These are phyloP conservation scores for Aspergillus udagawae DNA, from an alignment of 2,329 filamentous ascomycete species.

Conservation along the genomic window DNA sequence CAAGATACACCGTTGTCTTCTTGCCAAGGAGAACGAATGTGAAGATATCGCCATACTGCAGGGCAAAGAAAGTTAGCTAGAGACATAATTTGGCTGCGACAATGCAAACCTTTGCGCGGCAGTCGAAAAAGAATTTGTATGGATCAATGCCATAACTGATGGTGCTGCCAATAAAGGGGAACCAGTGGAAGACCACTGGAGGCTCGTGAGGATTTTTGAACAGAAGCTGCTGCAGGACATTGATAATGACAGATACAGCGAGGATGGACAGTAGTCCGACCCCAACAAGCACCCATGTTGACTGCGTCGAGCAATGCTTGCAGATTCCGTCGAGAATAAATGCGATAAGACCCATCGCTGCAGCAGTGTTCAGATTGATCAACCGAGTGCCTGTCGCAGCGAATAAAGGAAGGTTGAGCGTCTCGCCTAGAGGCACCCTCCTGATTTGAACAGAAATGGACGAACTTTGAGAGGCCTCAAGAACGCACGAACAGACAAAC, in stretches of 20 bases:
- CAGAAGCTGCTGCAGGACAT: constrained; percentile 74
- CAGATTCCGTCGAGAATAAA: constrained; percentile 43
- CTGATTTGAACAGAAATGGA: neutral
- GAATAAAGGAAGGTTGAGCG: neutral
- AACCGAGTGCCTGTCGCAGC: neutral
- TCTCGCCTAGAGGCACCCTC: constrained; percentile 9
- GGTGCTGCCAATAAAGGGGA: constrained; percentile 79
- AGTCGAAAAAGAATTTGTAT: constrained; percentile 60
- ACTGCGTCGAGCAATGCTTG: constrained; percentile 45
- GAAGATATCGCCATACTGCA: constrained; percentile 79
- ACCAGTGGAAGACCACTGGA: constrained; percentile 61
- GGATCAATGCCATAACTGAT: constrained; percentile 89
- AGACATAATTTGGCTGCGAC: neutral
- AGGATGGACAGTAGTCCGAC: constrained; percentile 47
- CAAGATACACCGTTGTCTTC: constrained; percentile 82
- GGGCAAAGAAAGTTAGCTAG: neutral
- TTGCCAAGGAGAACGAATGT: constrained; percentile 85
- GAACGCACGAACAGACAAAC: neutral
- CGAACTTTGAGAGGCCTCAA: neutral
- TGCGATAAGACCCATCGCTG: constrained; percentile 51
- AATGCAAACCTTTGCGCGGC: constrained; percentile 65
- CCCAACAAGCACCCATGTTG: constrained; percentile 43
- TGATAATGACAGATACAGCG: constrained; percentile 62
- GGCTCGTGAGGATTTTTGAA: constrained; percentile 79
- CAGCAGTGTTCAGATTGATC: neutral